phyloP scores from a whole-genome alignment of 2,329 filamentous ascomycete species.

The Calcarisporium arbuscula region DNA sequence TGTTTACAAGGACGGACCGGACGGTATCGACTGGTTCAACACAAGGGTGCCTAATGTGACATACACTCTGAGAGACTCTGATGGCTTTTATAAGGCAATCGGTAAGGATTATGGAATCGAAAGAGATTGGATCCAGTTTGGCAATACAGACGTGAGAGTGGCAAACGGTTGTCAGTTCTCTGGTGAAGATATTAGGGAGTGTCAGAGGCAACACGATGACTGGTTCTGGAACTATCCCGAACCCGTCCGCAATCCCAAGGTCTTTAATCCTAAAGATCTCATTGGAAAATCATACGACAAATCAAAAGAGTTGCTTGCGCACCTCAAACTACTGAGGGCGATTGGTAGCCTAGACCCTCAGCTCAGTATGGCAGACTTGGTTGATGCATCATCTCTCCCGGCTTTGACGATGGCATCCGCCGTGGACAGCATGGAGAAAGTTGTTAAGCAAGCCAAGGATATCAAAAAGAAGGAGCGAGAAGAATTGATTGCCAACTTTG shows the following conservation, averaged over 20 bases:
- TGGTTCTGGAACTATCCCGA: constrained; percentile 13
- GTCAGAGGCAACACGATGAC: constrained; percentile 4
- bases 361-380: constrained; percentile 5
- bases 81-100: constrained; percentile 14
- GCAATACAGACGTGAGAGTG: constrained; percentile 2
- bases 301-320: constrained; percentile 3
- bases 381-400: constrained; percentile 12
- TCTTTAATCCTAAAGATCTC: constrained; percentile 15
- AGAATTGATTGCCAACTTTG: constrained; percentile 20
- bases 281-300: constrained; percentile 12
- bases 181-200: constrained; percentile 7
- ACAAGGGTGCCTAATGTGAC: constrained; percentile 9
- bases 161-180: constrained; percentile 10
- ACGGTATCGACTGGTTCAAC: not conserved
- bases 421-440: constrained; percentile 18
- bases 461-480: constrained; percentile 14
- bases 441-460: constrained; percentile 17
- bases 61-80: constrained; percentile 11
- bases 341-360: constrained; percentile 1
- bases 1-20: not conserved
- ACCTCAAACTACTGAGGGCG: constrained; percentile 4
- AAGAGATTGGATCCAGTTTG: constrained; percentile 11
- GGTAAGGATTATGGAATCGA: constrained; percentile 11
- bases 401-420: constrained; percentile 16
- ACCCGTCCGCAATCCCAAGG: constrained; percentile 8